Evolutionary conservation across 352 stramenopile species (phyloP), one percentile per base, ranked within the genome.

Genomic region (Phytophthora pistaciae): DNA sequence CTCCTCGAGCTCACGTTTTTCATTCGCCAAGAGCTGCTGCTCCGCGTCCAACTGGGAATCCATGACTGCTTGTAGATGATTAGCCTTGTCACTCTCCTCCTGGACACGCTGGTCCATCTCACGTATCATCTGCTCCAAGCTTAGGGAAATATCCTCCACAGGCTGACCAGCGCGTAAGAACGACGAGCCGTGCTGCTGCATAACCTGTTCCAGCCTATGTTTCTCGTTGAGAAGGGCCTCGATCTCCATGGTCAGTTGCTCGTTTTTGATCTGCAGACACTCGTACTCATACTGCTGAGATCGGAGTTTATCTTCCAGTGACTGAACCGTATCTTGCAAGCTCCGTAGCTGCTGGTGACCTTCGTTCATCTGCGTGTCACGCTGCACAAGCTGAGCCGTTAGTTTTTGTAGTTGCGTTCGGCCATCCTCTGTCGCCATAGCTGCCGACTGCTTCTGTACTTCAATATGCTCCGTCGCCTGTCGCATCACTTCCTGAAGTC

Each of bases 391-490:
- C 55, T 88, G 75, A 3, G 27, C 52, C 2, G 65, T 80, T 20
- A 87, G 50, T 21, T 70, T 80, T 44, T 87, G 77, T 42, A 90
- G 21, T 58, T 88, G 76, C 33, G 57, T 71, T 31, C 70, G 74
- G 0, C 79, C 79, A 58, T 88, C 82, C 59, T 87, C 77, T n/a
- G 60, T 83, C 9, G 60, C 72, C 57, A 88, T 59, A 55, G 72
- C 72, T 44, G 77, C 70, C 18, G 76, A 76, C 42, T 88, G 77
- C 42, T 88, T 79, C 20, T 89, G 80, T 5, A 66, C 56, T 46
- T 88, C 72, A 58, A 90, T 77, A 25, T 85, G 78, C 49, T 83
- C 73, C 7, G 70, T 88, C 31, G 79, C 75, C 62, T 86, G 70
- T 1, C 69, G 79, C 78, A 85, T 87, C 20, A 88, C 25, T 60